Evolutionary conservation across 2,329 filamentous ascomycete genomes (phyloP).

Genomic region (Colletotrichum sp.): DNA sequence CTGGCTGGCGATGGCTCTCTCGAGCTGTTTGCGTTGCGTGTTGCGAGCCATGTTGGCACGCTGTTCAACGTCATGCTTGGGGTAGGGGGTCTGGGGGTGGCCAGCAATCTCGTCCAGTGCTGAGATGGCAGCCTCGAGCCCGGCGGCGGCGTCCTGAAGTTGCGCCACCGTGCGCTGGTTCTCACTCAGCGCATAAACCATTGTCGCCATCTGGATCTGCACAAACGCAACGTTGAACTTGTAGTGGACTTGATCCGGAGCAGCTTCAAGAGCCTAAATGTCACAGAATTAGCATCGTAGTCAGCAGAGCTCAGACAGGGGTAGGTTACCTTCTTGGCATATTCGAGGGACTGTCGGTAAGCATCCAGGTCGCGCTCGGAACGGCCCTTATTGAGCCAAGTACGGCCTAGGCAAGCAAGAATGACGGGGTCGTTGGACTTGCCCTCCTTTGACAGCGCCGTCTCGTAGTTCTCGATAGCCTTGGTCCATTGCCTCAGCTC

Average conservation of each 20-base stretch:
- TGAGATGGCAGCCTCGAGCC: constrained; percentile 86
- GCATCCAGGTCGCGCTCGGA: constrained; percentile 62
- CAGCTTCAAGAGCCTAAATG: constrained; percentile 71
- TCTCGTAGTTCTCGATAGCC: constrained; percentile 94
- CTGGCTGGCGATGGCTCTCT: constrained; percentile 83
- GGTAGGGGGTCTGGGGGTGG: constrained; percentile 79
- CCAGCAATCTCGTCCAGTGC: constrained; percentile 68
- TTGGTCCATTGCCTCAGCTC: constrained; percentile 90
- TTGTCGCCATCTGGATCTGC: constrained; percentile 89
- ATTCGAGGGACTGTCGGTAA: constrained; percentile 62
- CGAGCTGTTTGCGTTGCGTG: constrained; percentile 90
- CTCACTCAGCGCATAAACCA: constrained; percentile 77
- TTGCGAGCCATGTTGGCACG: constrained; percentile 97
- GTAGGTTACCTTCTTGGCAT: constrained; percentile 63
- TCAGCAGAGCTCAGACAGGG: not conserved
- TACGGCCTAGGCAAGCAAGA: constrained; percentile 84
- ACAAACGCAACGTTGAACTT: constrained; percentile 99
- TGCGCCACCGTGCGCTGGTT: constrained; percentile 79
- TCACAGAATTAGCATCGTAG: constrained; percentile 26
- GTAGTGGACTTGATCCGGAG: constrained; percentile 86
- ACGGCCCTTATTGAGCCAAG: constrained; percentile 83
- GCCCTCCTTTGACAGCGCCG: constrained; percentile 79
- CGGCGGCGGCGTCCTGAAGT: constrained; percentile 78
- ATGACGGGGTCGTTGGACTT: constrained; percentile 77
- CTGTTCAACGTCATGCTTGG: constrained; percentile 87